Percentiles rank a stretch among this genome's conserved stretches.
These are phyloP conservation scores for Climacium dendroides DNA, from an alignment of 225 moss, liverwort and hornwort species.

Conservation along the genomic window DNA sequence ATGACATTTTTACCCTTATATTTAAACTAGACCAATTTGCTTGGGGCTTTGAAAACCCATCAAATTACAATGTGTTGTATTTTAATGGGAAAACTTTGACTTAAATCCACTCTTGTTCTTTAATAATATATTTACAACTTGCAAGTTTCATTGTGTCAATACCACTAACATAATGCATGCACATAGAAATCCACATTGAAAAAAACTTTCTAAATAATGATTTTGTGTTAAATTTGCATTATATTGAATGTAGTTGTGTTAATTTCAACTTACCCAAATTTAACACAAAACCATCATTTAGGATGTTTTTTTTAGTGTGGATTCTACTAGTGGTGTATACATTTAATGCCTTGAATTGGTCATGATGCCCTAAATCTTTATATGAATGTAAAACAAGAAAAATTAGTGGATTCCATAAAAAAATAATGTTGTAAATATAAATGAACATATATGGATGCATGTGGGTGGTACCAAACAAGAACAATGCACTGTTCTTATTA, in stretches of 20 bases:
- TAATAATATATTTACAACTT: neutral
- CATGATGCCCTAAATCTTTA: neutral
- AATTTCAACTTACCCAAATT: neutral
- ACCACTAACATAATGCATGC: accelerated
- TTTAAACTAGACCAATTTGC: neutral
- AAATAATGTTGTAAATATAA: neutral
- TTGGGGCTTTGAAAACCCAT: neutral
- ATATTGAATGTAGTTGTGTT: neutral
- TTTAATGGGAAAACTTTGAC: neutral
- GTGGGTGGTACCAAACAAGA: neutral
- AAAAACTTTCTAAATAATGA: accelerated
- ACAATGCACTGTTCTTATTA: too few species aligned
- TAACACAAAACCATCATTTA: neutral
- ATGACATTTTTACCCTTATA: neutral
- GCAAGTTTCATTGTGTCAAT: accelerated
- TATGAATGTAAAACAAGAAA: too few species aligned
- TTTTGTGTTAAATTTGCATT: neutral
- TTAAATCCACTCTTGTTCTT: neutral
- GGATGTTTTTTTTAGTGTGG: too few species aligned
- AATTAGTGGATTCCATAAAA: neutral
- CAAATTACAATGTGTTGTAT: neutral
- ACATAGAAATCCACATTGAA: neutral
- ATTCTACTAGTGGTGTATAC: neutral
- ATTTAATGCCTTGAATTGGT: neutral
- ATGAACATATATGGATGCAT: neutral